Base-by-base conservation (phyloP, 1,139 yeast genomes). In the Pichia cactophila region DNA sequence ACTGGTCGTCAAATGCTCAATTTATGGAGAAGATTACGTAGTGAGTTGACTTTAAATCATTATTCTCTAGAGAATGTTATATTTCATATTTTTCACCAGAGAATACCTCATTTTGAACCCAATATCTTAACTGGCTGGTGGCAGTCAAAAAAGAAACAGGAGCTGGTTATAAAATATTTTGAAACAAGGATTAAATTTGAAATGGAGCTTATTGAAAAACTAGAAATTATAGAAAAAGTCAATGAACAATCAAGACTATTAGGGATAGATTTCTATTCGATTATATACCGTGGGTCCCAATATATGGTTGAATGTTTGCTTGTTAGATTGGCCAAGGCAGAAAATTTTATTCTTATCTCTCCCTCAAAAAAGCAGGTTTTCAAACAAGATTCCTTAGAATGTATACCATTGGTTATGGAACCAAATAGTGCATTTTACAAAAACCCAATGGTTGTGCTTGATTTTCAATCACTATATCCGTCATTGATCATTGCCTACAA, bases 401-500 rank as follows among this genome's bases (percentile, higher is more conserved):
- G 89, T 55, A 79, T 92, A 9, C 96, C 98, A 0, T 70, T 92
- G 50, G 87, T 92, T 4, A 80, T 92, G 89, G 98, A 92, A 61
- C 98, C 98, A 0, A 79, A 79, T 41, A 80, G 96, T 6, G 80
- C 80, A 41, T 86, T 83, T 58, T 92, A 89, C 65, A 88, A 87
- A 53, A 85, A 94, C 45, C 98, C 98, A 0, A 71, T 92, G 45
- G 76, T 90, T 12, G 97, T 92, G 0, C 68, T 92, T 31, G 98
- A 92, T 64, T 92, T 92, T 61, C 97, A 92, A 60, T 88, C 97
- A 0, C 72, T 92, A 49, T 92, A 92, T 61, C 98, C 98, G 0
- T 89, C 97, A 0, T 77, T 92, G 17, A 78, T 92, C 65, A 87
- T 89, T 58, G 98, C 97, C 0, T 87, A 86, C 64, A 92, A 92